phyloP scores from a whole-genome alignment of 257 asterid genomes.

The Solanum clarkiae region DNA sequence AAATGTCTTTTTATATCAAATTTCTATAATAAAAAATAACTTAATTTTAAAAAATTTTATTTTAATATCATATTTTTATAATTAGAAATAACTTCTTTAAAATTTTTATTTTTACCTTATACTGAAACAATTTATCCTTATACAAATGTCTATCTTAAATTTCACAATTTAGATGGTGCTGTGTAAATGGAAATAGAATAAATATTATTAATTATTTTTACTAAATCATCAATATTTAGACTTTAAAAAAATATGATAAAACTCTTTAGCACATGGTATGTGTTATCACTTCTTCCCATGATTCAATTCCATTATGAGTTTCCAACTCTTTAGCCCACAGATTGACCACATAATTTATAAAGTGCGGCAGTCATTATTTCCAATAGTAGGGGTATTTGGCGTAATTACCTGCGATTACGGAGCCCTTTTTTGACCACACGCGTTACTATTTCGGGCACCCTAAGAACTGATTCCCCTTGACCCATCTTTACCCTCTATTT shows the following conservation, averaged over 20 bases:
- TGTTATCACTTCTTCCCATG: background rate
- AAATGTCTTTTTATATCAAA: background rate
- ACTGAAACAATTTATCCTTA: background rate
- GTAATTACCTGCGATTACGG: background rate
- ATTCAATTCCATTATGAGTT: background rate
- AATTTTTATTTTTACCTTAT: background rate
- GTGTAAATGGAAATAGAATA: too few relatives aligned
- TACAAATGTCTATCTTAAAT: background rate
- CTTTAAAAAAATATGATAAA: background rate
- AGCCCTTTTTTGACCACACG: background rate
- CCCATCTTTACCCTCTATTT: constrained; percentile 4
- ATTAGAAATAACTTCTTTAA: background rate
- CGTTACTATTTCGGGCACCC: background rate
- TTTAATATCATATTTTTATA: background rate
- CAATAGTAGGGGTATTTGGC: background rate
- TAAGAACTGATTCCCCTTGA: background rate
- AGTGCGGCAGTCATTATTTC: background rate
- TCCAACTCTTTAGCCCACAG: background rate
- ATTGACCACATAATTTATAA: background rate
- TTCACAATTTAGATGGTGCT: background rate
- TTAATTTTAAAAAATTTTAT: background rate
- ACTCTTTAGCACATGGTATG: background rate
- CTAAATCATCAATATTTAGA: background rate
- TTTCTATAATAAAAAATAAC: background rate
- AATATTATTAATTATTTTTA: background rate